These are phyloP conservation scores for Xylariaceae sp. DNA, from an alignment of 2,329 filamentous ascomycete species.

Conservation along the genomic window DNA sequence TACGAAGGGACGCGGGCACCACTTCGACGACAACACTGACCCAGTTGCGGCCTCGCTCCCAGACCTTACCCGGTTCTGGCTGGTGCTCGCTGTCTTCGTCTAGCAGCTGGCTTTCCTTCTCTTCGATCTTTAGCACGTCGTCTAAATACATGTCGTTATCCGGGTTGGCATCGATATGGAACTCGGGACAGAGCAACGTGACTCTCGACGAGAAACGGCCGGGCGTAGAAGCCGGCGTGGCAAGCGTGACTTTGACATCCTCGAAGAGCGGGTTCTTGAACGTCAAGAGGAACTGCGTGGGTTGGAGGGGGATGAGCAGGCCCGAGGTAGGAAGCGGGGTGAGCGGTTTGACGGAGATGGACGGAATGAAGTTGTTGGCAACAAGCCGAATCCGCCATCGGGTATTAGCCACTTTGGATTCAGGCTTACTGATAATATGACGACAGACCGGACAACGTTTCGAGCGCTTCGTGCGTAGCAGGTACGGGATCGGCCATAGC, in stretches of 20 bases:
- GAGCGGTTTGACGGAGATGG: constrained; percentile 66
- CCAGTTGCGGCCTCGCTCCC: constrained; percentile 90
- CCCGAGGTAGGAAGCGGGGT: constrained; percentile 25
- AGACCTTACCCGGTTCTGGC: constrained; percentile 90
- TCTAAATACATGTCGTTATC: constrained; percentile 73
- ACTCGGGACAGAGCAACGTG: constrained; percentile 89
- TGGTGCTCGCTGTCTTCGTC: constrained; percentile 45
- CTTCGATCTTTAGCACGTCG: constrained; percentile 66
- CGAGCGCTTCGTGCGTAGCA: constrained; percentile 84
- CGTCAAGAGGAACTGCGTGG: constrained; percentile 77
- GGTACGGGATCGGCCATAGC: constrained; percentile 73
- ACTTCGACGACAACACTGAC: constrained; percentile 91
- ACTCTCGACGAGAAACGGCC: constrained; percentile 73
- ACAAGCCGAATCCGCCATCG: constrained; percentile 91
- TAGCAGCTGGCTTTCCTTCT: constrained; percentile 36
- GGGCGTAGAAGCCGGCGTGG: constrained; percentile 73
- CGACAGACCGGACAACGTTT: constrained; percentile 91
- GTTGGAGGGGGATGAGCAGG: constrained; percentile 51
- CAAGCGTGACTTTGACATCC: constrained; percentile 77
- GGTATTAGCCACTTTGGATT: constrained; percentile 81
- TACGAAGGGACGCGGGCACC: constrained; percentile 55
- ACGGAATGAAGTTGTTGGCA: constrained; percentile 81
- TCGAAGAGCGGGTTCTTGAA: constrained; percentile 95
- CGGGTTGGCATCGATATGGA: constrained; percentile 92
- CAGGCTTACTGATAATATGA: constrained; percentile 92